Conservation (phyloP, 2,329 filamentous ascomycete genomes). For the Penicillium vulpinum region DNA sequence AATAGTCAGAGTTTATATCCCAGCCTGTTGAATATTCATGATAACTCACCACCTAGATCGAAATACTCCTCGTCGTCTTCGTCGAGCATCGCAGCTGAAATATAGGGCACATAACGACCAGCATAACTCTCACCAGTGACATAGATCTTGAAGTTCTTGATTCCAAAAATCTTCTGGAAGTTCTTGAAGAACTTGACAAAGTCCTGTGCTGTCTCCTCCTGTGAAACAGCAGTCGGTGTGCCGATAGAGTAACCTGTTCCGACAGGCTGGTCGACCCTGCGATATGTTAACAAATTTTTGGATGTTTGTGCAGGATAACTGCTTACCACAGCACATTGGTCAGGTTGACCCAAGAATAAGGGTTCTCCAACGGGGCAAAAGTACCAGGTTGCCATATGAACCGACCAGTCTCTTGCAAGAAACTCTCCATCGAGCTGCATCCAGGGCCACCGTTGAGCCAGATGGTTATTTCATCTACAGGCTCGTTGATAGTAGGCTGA, state of each 20-base stretch:
- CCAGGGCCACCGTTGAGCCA: constrained; percentile 57
- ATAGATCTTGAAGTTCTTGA: constrained; percentile 70
- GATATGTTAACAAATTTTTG: neutral
- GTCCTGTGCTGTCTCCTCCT: constrained; percentile 68
- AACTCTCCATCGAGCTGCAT: constrained; percentile 62
- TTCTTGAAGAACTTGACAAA: constrained; percentile 80
- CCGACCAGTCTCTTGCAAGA: constrained; percentile 76
- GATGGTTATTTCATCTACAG: constrained; percentile 46
- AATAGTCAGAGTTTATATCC: constrained; percentile 1
- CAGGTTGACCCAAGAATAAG: constrained; percentile 72
- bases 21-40: neutral
- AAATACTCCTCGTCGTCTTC: constrained; percentile 67
- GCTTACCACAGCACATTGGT: constrained; percentile 75
- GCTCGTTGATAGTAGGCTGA: constrained; percentile 47
- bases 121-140: constrained; percentile 74
- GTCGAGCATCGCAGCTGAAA: constrained; percentile 72
- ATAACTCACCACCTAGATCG: constrained; percentile 58
- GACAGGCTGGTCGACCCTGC: constrained; percentile 43
- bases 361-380: constrained; percentile 62
- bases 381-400: constrained; percentile 72
- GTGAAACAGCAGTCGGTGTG: constrained; percentile 62
- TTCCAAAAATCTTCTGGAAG: constrained; percentile 68
- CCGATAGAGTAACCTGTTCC: constrained; percentile 70
- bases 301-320: neutral
- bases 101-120: constrained; percentile 70